Evolutionary conservation across 108 stramenopile genomes (phyloP).

Genomic region (Cyclotella cryptica): DNA sequence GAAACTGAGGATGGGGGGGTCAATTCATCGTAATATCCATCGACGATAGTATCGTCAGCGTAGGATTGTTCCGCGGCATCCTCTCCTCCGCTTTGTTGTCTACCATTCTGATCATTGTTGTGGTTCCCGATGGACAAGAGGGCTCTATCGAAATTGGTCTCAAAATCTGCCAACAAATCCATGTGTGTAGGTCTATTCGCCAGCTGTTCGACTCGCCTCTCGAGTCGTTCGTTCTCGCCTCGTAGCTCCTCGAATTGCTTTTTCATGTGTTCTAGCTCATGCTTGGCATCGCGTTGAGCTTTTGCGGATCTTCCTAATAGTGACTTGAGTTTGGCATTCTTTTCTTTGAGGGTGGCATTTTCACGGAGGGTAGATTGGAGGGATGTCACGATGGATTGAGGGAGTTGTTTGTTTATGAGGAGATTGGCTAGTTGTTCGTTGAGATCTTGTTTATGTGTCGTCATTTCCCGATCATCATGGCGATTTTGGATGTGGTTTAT

Average conservation of each 20-base stretch:
- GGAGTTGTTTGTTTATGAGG: slow-evolving; percentile 30
- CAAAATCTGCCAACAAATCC: slow-evolving; percentile 89
- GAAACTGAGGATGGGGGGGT: slow-evolving; percentile 1
- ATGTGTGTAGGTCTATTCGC: slow-evolving; percentile 84
- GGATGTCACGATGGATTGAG: slow-evolving; percentile 50
- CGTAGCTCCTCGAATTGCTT: slow-evolving; percentile 58
- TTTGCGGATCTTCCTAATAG: slow-evolving; percentile 86
- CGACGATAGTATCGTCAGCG: slow-evolving; percentile 21
- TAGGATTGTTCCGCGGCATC: slow-evolving; percentile 39
- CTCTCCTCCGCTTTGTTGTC: slow-evolving; percentile 72
- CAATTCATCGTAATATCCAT: slow-evolving; percentile 16
- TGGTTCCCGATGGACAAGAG: slow-evolving; percentile 58
- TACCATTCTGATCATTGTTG: neutral
- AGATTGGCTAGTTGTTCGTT: slow-evolving; percentile 39
- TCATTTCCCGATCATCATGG: too few species aligned
- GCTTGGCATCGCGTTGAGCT: slow-evolving; percentile 86
- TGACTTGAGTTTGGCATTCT: slow-evolving; percentile 85
- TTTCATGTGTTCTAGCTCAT: slow-evolving; percentile 69
- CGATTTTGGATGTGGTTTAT: too few species aligned
- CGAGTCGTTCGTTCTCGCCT: slow-evolving; percentile 70
- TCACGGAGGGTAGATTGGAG: slow-evolving; percentile 72
- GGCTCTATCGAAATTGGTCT: slow-evolving; percentile 89
- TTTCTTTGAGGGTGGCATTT: slow-evolving; percentile 74
- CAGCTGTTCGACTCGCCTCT: slow-evolving; percentile 71
- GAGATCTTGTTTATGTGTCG: slow-evolving; percentile 14